Evolutionary conservation across 345 rosid species (phyloP).

Genomic region (Linum usitatissimum): DNA sequence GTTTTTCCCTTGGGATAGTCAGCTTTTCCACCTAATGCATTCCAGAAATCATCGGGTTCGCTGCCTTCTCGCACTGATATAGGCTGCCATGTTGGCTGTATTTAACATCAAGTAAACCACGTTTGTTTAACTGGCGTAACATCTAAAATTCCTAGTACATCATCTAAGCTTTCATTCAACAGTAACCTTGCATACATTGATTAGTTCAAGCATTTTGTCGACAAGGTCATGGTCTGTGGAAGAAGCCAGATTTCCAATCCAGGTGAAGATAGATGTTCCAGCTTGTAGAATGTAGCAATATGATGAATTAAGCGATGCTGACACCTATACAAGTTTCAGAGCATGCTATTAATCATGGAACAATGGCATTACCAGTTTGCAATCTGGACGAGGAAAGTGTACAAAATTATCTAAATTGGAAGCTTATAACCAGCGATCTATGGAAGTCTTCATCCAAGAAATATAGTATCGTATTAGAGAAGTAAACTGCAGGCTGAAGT

Average conservation of each 20-base stretch:
- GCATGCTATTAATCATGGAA: not conserved
- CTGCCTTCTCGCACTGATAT: constrained; percentile 63
- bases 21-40: constrained; percentile 62
- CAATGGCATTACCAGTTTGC: too few relatives aligned
- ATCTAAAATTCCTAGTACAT: not conserved
- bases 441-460: too few relatives aligned
- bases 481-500: too few relatives aligned
- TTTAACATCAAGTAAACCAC: constrained; percentile 12
- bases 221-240: constrained; percentile 53
- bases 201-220: constrained; percentile 60
- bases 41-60: constrained; percentile 77
- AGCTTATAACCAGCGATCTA: too few relatives aligned
- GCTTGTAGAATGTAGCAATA: constrained; percentile 63
- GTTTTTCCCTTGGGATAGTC: constrained; percentile 64
- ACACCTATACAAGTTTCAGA: constrained; percentile 35
- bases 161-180: not conserved
- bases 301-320: constrained; percentile 67
- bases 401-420: too few relatives aligned
- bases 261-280: constrained; percentile 47
- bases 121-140: not conserved
- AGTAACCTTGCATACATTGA: constrained; percentile 43
- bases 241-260: constrained; percentile 74
- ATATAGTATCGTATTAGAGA: too few relatives aligned
- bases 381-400: too few relatives aligned
- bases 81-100: constrained; percentile 68